A percentile compares a stretch with the other conserved stretches of the same genome.
These are phyloP conservation scores for Besnoitia besnoiti DNA, from an alignment of 169 alveolate genomes.

Conservation along the genomic window DNA sequence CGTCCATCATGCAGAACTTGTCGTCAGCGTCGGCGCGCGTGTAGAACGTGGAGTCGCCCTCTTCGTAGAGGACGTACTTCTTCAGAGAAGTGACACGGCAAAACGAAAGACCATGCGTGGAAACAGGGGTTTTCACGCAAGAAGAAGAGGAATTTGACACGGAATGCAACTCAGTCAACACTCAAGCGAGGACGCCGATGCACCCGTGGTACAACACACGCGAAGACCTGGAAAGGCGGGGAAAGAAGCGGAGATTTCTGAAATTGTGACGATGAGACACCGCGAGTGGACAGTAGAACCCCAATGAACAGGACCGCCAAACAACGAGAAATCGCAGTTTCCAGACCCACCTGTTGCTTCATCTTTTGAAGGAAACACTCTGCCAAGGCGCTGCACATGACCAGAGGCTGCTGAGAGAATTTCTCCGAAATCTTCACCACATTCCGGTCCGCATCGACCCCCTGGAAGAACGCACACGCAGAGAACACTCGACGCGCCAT, in stretches of 20 bases:
- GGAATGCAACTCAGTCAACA: not conserved
- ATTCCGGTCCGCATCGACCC: constrained; percentile 73
- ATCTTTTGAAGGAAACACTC: constrained; percentile 74
- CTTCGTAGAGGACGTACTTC: constrained; percentile 70
- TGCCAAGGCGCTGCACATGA: constrained; percentile 76
- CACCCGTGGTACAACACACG: not conserved
- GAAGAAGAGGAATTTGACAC: not conserved
- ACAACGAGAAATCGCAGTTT: not conserved
- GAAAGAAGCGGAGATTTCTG: too few relatives aligned
- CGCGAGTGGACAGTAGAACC: too few relatives aligned
- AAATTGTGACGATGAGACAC: too few relatives aligned
- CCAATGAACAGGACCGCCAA: not conserved
- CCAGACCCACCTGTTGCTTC: constrained; percentile 69
- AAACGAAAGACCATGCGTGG: not conserved
- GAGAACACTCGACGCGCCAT: too few relatives aligned
- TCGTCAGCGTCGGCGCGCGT: constrained; percentile 69
- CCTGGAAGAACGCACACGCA: constrained; percentile 48
- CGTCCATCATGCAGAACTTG: constrained; percentile 59
- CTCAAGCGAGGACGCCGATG: too few relatives aligned
- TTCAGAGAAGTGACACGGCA: not conserved
- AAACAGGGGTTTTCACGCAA: not conserved
- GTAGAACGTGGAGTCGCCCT: constrained; percentile 64
- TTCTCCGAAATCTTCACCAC: constrained; percentile 66
- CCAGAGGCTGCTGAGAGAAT: constrained; percentile 66
- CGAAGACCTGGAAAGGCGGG: not conserved